phyloP scores from a whole-genome alignment of 1,284 basidiomycete genomes.

The Sporisorium graminicola region DNA sequence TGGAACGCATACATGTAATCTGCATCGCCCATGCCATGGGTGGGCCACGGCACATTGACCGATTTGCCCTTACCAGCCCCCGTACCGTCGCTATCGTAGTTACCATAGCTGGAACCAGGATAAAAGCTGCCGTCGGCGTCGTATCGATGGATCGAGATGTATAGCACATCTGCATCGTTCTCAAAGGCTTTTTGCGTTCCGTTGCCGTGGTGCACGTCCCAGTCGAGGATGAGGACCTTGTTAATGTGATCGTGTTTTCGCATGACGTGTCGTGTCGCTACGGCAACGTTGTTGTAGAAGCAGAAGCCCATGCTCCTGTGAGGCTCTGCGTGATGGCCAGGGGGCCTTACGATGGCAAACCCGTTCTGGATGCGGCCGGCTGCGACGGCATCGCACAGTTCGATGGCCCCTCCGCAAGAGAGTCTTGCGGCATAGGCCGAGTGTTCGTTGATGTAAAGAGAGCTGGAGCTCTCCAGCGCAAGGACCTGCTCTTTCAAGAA shows the following conservation, averaged over 20 bases:
- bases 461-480: slow-evolving; percentile 79
- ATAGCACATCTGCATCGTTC: slow-evolving; percentile 89
- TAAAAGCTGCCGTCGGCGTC: slow-evolving; percentile 82
- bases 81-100: slow-evolving; percentile 84
- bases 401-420: slow-evolving; percentile 94
- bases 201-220: slow-evolving; percentile 99
- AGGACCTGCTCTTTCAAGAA: slow-evolving; percentile 74
- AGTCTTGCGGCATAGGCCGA: slow-evolving; percentile 87
- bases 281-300: slow-evolving; percentile 98
- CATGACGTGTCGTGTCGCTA: slow-evolving; percentile 76
- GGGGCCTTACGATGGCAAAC: slow-evolving; percentile 95
- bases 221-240: slow-evolving; percentile 92
- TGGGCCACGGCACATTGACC: slow-evolving; percentile 97
- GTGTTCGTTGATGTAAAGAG: slow-evolving; percentile 88
- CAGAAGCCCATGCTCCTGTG: slow-evolving; percentile 99
- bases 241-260: slow-evolving; percentile 76
- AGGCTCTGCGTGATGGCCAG: slow-evolving; percentile 98
- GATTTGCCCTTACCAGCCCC: slow-evolving; percentile 82
- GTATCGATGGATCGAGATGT: slow-evolving; percentile 95
- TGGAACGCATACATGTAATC: slow-evolving; percentile 98
- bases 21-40: slow-evolving; percentile 87
- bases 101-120: slow-evolving; percentile 89
- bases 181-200: slow-evolving; percentile 96
- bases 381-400: slow-evolving; percentile 88
- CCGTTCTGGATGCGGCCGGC: slow-evolving; percentile 84